Conservation (phyloP, 2,329 filamentous ascomycete species). For the Didymella arachidicola region DNA sequence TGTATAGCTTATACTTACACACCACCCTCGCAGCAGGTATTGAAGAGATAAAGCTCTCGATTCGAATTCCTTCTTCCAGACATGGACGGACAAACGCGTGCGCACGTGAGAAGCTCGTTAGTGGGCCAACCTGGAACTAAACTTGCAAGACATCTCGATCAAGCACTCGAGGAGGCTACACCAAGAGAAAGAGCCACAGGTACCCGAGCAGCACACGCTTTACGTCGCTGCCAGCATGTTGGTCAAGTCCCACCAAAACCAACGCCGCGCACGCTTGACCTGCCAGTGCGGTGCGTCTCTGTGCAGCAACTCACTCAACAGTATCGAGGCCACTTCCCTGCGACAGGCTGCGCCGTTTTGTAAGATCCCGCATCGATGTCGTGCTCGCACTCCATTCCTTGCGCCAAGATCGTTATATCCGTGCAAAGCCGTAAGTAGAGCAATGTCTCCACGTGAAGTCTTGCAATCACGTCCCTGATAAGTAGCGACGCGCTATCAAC, state of each 20-base stretch:
- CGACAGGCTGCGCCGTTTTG: not conserved
- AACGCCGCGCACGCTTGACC: not conserved
- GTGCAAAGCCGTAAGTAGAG: not conserved
- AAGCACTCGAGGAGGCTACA: no score
- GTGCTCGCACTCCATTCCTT: not conserved
- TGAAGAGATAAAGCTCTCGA: not conserved
- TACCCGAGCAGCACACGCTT: not conserved
- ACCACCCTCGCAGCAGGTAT: no score
- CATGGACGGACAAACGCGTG: not conserved
- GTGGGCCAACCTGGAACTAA: not conserved
- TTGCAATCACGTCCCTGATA: not conserved
- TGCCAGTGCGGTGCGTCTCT: no score
- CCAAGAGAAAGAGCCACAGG: no score
- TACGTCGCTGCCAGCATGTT: not conserved
- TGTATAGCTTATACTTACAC: no score
- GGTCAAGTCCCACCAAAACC: not conserved
- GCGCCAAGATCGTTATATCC: not conserved
- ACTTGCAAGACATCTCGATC: not conserved
- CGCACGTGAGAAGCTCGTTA: not conserved
- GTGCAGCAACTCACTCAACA: not conserved
- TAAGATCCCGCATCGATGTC: not conserved
- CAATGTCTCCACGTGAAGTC: not conserved
- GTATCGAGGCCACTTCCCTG: not conserved
- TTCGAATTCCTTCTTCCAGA: not conserved
- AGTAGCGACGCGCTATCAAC: not conserved